Base-by-base conservation (phyloP, 441 rosid species). In the Hura crepitans region DNA sequence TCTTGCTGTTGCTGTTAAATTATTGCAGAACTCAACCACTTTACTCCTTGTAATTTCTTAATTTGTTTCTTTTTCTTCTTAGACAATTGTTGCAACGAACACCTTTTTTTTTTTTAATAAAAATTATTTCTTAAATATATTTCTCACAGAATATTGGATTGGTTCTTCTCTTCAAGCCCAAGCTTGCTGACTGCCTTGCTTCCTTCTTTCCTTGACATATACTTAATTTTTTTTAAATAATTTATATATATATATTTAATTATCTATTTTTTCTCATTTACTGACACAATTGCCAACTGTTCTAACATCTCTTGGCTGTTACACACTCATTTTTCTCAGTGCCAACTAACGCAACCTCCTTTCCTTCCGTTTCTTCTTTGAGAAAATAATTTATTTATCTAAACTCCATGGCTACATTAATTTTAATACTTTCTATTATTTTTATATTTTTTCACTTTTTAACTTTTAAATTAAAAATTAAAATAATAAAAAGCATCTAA, bases 281-380 rank as follows among this genome's bases (percentile, higher is more conserved):
- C 93, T 80, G 90, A 86, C 96, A 87, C 76, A 82, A 66, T 82
- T 81, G 91, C 92, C 94, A 86, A 85, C 97, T 80, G 81, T 84
- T 79, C 82, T 81, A 78, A 74, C 87, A 85, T 72, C 81, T 84
- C 82, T 83, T 83, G 79, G 89, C 89, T 87, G 93, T 89, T 83
- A 77, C 87, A 81, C 90, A 86, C 92, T 79, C 88, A 78, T 79
- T 74, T 82, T 79, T 83, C 82, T 67, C 84, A 75, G 81, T 81
- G 87, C 86, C 93, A 86, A 87, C 92, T 69, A 85, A 76, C 82
- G 78, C 64, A 59, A 53, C 69, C 43, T 5, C 47, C 74, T 78
- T 79, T 75, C 81, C 35, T 83, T 80, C 80, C 74, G 79, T 83
- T 81, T 80, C 77, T 83, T 83, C 74, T 76, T 65, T 71, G 76